Evolutionary conservation across 495 filamentous ascomycete species (phyloP), one percentile per base, ranked within the genome.

Genomic region (Aspergillus incahuasiensis): DNA sequence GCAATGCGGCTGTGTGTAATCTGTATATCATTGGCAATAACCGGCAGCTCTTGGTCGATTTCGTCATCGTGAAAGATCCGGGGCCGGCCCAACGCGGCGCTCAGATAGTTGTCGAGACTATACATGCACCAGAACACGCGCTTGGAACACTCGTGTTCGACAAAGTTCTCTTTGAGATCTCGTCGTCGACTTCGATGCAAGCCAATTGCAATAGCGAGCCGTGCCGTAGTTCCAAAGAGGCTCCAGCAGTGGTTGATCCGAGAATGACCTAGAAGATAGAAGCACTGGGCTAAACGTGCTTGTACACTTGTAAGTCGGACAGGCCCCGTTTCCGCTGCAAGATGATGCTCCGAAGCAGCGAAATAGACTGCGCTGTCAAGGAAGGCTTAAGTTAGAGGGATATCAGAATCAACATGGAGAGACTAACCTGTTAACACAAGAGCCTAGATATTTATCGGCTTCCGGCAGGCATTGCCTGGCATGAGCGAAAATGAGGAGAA

Each of bases 121-220:
- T 75, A 78, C 0, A 69, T 73, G 15, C 71, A 68, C 77, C 77
- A 81, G 21, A 82, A 80, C 6, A 74, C 70, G 3, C 78, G 66
- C 46, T 76, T 79, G 6, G 62, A 52, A 19, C 63, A 61, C 21
- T 69, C 67, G 0, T 56, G 56, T 9, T 69, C 67, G 15, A 69
- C 42, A 18, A 59, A 48, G 24, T 62, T 58, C 0, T 48, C 32
- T 22, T 43, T 11, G 18, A 44, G 43, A n/a, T 65, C 63, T 6
- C 62, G 59, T 6, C 59, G 57, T 9, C 61, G 55, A 24, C 52
- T 45, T 6, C 69, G 57, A 46, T 72, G 66, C 1, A 72, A 43
- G 11, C 69, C 69, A 19, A 72, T 64, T 1, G 69, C 68, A 3
- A 66, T 62, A 0, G 67, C 66, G 6, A 72, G 60, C n/a, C 64